Evolutionary conservation across 352 stramenopile species (phyloP).

Genomic region (Phytophthora crassamura): DNA sequence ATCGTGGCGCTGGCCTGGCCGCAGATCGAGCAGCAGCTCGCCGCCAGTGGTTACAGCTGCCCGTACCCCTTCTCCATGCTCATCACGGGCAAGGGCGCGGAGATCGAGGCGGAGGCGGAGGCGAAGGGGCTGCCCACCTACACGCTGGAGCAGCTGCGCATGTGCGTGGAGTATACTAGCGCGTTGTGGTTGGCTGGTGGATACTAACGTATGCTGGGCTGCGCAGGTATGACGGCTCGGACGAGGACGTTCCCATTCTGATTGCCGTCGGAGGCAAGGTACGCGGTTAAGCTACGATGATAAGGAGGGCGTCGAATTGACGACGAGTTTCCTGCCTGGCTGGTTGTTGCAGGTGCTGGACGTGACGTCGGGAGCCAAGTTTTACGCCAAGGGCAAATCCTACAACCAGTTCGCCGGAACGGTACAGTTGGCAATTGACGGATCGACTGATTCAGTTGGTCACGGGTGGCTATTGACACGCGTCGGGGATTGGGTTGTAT

Average conservation of each 20-base stretch:
- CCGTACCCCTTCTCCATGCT: slow-evolving; percentile 75
- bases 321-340: not conserved
- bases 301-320: slow-evolving; percentile 3
- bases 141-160: slow-evolving; percentile 69
- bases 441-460: slow-evolving; percentile 2
- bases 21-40: slow-evolving; percentile 74
- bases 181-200: not conserved
- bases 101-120: slow-evolving; percentile 27
- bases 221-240: slow-evolving; percentile 69
- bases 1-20: slow-evolving; percentile 73
- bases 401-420: slow-evolving; percentile 82
- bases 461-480: slow-evolving; percentile 14
- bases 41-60: slow-evolving; percentile 55
- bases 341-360: slow-evolving; percentile 60
- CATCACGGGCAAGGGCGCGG: slow-evolving; percentile 29
- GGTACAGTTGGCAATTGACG: slow-evolving; percentile 30
- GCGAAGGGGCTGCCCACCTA: slow-evolving; percentile 52
- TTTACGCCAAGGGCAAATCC: slow-evolving; percentile 75
- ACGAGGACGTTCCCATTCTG: slow-evolving; percentile 70
- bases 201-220: slow-evolving; percentile 14
- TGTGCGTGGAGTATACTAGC: slow-evolving; percentile 31
- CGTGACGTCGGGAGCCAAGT: slow-evolving; percentile 73
- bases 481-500: not conserved
- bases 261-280: slow-evolving; percentile 80
- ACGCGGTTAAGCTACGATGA: not conserved